Evolutionary conservation across 108 stramenopile genomes (phyloP).

Genomic region (Cyclotella kingstonii): DNA sequence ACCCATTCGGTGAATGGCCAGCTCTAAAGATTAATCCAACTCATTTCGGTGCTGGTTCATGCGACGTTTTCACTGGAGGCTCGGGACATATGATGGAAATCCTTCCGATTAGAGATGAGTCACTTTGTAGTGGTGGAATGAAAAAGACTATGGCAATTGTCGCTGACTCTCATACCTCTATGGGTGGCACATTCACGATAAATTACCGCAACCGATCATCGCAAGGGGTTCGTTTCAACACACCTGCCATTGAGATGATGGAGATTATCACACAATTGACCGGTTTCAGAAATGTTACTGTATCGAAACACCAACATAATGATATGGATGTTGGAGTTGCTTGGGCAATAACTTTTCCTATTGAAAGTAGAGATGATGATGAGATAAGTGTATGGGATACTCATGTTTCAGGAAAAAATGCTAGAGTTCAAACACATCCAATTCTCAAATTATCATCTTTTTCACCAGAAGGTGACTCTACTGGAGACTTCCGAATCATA

Average conservation of each 20-base stretch:
- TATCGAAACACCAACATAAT: constrained; percentile 22
- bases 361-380: constrained; percentile 6
- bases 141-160: constrained; percentile 30
- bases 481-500: constrained; percentile 36
- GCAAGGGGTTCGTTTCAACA: constrained; percentile 6
- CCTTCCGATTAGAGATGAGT: constrained; percentile 36
- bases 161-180: constrained; percentile 19
- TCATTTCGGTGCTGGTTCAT: constrained; percentile 29
- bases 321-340: constrained; percentile 28
- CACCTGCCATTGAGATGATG: constrained; percentile 35
- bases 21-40: constrained; percentile 22
- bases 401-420: constrained; percentile 32
- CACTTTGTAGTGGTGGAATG: constrained; percentile 26
- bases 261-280: constrained; percentile 20
- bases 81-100: constrained; percentile 13
- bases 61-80: constrained; percentile 33
- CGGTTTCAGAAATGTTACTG: constrained; percentile 6
- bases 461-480: constrained; percentile 16
- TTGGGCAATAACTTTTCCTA: constrained; percentile 30
- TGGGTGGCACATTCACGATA: constrained; percentile 29
- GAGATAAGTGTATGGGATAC: constrained; percentile 27
- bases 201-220: constrained; percentile 13
- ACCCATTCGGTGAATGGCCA: constrained; percentile 42
- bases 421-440: constrained; percentile 29
- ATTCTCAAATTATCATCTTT: constrained; percentile 26